Evolutionary conservation across 2,329 filamentous ascomycete species (phyloP).

Genomic region (Aureobasidium sp.): DNA sequence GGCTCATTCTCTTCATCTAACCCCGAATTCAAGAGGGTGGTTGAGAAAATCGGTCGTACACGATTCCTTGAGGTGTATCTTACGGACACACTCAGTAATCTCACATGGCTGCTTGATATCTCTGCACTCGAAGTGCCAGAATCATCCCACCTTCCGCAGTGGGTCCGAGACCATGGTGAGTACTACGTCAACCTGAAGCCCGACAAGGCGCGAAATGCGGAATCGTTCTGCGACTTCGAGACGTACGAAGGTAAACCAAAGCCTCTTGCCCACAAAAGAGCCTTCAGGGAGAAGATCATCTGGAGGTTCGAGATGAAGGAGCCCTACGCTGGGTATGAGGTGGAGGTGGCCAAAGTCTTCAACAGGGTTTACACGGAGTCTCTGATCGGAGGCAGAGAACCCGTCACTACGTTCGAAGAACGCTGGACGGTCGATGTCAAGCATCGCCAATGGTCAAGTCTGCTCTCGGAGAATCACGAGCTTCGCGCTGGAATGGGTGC

Average conservation of each 20-base stretch:
- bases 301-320: conserved; percentile 14
- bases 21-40: neutral
- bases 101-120: conserved; percentile 28
- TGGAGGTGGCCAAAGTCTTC: conserved; percentile 12
- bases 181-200: conserved; percentile 6
- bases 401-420: conserved; percentile 19
- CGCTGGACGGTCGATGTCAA: conserved; percentile 25
- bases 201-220: neutral
- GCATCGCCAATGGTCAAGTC: conserved; percentile 24
- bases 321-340: conserved; percentile 3
- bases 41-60: neutral
- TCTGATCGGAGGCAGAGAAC: neutral
- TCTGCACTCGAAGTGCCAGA: conserved; percentile 13
- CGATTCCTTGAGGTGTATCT: conserved; percentile 23
- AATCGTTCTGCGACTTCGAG: conserved; percentile 8
- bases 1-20: neutral
- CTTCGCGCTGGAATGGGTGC: conserved; percentile 22
- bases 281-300: neutral
- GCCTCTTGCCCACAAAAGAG: neutral
- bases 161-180: neutral
- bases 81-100: conserved; percentile 16
- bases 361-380: neutral
- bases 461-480: conserved; percentile 23
- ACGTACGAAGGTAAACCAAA: neutral
- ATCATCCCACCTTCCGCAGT: neutral